Percentiles rank a stretch among this genome's conserved stretches.
These are phyloP conservation scores for Rhodotorula kratochvilovae DNA, from an alignment of 768 basidiomycete genomes.

Conservation along the genomic window DNA sequence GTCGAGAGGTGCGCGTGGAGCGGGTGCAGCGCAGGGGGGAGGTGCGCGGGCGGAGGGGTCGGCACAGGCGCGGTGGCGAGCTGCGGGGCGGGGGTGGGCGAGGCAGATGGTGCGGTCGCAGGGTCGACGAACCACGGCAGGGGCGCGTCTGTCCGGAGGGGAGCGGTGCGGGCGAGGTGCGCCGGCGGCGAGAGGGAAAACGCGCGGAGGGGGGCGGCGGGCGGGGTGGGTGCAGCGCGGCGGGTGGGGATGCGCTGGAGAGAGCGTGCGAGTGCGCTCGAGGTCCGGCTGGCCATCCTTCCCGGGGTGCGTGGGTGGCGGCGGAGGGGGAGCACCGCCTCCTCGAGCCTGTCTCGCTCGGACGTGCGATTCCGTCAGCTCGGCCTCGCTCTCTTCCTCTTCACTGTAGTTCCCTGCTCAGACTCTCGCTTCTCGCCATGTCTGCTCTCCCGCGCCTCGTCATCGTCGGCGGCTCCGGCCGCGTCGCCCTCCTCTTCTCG, in stretches of 20 bases:
- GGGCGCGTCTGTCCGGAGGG: neutral
- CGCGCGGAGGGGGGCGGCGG: neutral
- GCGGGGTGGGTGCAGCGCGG: neutral
- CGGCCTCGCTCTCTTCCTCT: too few relatives aligned
- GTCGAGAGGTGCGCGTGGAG: conserved; percentile 36
- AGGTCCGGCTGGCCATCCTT: too few relatives aligned
- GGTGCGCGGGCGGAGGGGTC: conserved; percentile 31
- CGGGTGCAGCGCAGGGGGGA: conserved; percentile 24
- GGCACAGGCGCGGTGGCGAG: conserved; percentile 25
- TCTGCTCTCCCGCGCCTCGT: conserved; percentile 15
- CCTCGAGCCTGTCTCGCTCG: too few relatives aligned
- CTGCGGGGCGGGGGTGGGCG: neutral
- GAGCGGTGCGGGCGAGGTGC: neutral
- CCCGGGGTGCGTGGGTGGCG: too few relatives aligned
- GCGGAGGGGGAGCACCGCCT: too few relatives aligned
- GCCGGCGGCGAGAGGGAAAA: too few relatives aligned
- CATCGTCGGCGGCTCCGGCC: conserved; percentile 39
- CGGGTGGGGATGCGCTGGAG: neutral
- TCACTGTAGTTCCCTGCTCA: too few relatives aligned
- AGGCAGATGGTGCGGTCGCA: neutral
- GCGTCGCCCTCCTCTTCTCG: conserved; percentile 54
- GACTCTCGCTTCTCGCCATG: neutral
- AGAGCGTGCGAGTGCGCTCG: neutral
- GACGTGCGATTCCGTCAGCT: too few relatives aligned
- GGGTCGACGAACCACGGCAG: conserved; percentile 39